Percentiles rank a stretch among this genome's conserved stretches.
phyloP scores from a whole-genome alignment of 129 eudicot species.

The Centrapalus pauciflorus region DNA sequence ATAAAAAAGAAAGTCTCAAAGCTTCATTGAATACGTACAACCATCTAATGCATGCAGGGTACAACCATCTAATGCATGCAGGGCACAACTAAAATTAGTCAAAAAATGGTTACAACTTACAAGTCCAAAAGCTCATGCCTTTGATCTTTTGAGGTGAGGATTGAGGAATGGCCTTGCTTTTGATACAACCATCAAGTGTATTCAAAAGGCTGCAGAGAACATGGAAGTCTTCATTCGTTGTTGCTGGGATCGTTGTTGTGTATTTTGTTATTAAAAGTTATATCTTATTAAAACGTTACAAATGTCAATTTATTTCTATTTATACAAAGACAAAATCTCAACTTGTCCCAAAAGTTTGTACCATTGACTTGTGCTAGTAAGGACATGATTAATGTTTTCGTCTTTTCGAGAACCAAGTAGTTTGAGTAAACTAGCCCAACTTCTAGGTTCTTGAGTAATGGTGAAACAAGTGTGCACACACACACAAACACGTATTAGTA shows the following conservation, averaged over 20 bases:
- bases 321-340: background rate
- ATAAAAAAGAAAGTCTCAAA: background rate
- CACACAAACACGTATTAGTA: too few species aligned
- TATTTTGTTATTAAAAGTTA: background rate
- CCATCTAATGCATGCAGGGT: slow-evolving; percentile 12
- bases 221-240: background rate
- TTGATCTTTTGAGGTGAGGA: slow-evolving; percentile 25
- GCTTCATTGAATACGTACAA: slow-evolving; percentile 7
- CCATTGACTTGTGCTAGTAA: too few species aligned
- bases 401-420: too few species aligned
- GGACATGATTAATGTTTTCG: too few species aligned
- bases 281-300: background rate
- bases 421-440: too few species aligned
- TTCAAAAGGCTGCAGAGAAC: background rate
- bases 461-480: too few species aligned
- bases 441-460: too few species aligned
- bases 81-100: background rate
- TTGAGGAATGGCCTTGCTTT: slow-evolving; percentile 21
- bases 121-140: slow-evolving; percentile 16
- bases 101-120: slow-evolving; percentile 1
- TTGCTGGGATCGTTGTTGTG: background rate
- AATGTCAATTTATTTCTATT: background rate
- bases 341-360: too few species aligned
- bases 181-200: slow-evolving; percentile 13
- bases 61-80: slow-evolving; percentile 10